These are phyloP conservation scores for Plasmopara halstedii DNA, from an alignment of 352 stramenopile species.

Conservation along the genomic window DNA sequence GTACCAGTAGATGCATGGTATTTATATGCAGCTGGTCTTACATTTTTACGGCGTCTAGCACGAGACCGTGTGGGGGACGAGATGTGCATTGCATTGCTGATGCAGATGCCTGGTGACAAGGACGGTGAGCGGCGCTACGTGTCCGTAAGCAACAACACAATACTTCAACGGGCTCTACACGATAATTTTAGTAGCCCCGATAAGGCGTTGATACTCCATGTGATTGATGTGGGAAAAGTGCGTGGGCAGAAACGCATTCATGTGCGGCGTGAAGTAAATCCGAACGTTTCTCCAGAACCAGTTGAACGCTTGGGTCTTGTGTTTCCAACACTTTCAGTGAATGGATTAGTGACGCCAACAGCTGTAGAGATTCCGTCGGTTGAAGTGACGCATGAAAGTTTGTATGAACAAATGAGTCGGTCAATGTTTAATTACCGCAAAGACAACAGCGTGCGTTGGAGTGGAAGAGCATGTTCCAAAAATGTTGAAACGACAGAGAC, in stretches of 20 bases:
- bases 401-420: slow-evolving; percentile 44
- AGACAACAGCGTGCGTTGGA: slow-evolving; percentile 26
- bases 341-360: slow-evolving; percentile 31
- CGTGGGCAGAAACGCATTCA: slow-evolving; percentile 47
- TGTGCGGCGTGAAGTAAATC: slow-evolving; percentile 67
- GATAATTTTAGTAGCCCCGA: slow-evolving; percentile 60
- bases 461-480: background rate
- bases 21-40: slow-evolving; percentile 57
- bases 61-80: slow-evolving; percentile 61
- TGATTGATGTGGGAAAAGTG: slow-evolving; percentile 61
- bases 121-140: slow-evolving; percentile 43
- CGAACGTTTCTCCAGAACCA: slow-evolving; percentile 75
- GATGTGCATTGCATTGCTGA: slow-evolving; percentile 47
- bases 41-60: slow-evolving; percentile 60
- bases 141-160: slow-evolving; percentile 41
- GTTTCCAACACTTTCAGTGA: slow-evolving; percentile 60
- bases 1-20: slow-evolving; percentile 83
- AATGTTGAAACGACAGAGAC: slow-evolving; percentile 17
- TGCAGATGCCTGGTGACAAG: slow-evolving; percentile 33
- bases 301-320: slow-evolving; percentile 56
- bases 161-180: slow-evolving; percentile 50
- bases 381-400: slow-evolving; percentile 19
- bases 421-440: slow-evolving; percentile 51
- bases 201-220: slow-evolving; percentile 59
- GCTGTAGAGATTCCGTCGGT: slow-evolving; percentile 27